Conservation (phyloP, 345 rosid species). For the Excoecaria agallocha region DNA sequence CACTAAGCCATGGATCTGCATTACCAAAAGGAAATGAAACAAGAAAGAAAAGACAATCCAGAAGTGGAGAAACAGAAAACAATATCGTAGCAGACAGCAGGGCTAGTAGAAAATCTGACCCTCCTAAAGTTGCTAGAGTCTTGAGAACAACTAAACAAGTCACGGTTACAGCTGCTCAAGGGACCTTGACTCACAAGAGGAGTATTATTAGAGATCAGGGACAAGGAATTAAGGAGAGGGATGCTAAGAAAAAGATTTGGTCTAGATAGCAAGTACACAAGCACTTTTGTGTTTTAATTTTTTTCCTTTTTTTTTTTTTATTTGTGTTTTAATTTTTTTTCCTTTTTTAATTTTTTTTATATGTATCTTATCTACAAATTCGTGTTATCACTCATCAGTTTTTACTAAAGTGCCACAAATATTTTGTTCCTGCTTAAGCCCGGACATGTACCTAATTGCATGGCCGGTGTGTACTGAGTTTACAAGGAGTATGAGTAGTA, state of each 20-base stretch:
- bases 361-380: slow-evolving; percentile 2
- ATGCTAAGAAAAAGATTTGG: slow-evolving; percentile 77
- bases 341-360: not conserved
- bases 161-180: slow-evolving; percentile 30
- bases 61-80: slow-evolving; percentile 81
- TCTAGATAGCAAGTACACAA: slow-evolving; percentile 30
- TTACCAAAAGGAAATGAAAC: slow-evolving; percentile 39
- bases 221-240: slow-evolving; percentile 57
- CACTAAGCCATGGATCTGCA: slow-evolving; percentile 39
- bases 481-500: too few species aligned
- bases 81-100: slow-evolving; percentile 34
- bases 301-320: not conserved
- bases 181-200: slow-evolving; percentile 44
- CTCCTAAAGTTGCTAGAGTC: slow-evolving; percentile 54
- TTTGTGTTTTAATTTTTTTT: not conserved
- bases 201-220: slow-evolving; percentile 46
- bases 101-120: slow-evolving; percentile 72
- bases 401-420: too few species aligned
- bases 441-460: too few species aligned
- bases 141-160: slow-evolving; percentile 52
- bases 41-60: slow-evolving; percentile 63
- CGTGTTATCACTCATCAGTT: too few species aligned
- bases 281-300: not conserved
- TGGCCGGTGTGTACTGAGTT: too few species aligned
- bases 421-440: too few species aligned